These are phyloP conservation scores for Thymus quinquecostatus DNA, from an alignment of 257 asterid species.

Conservation along the genomic window DNA sequence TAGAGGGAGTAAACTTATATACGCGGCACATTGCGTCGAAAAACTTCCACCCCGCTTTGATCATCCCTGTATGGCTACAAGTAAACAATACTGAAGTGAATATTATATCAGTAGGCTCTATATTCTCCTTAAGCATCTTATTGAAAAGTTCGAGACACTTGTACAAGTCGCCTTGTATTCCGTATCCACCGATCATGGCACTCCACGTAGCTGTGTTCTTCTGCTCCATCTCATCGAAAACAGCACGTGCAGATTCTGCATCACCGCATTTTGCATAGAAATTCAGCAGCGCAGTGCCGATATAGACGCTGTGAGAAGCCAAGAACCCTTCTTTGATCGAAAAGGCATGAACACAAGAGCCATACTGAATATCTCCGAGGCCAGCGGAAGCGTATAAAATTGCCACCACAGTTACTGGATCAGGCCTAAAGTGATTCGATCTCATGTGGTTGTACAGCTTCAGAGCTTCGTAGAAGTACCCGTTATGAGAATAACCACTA, in stretches of 20 bases:
- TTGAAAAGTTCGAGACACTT: slow-evolving; percentile 47
- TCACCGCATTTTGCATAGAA: slow-evolving; percentile 67
- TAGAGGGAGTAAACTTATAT: slow-evolving; percentile 41
- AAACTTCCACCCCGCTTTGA: slow-evolving; percentile 55
- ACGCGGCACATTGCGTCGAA: slow-evolving; percentile 47
- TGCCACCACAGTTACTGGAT: slow-evolving; percentile 52
- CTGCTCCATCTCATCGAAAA: slow-evolving; percentile 52
- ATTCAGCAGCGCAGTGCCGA: slow-evolving; percentile 61
- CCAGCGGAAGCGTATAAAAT: slow-evolving; percentile 58
- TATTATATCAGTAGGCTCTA: slow-evolving; percentile 54
- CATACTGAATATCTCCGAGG: slow-evolving; percentile 41
- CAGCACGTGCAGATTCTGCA: slow-evolving; percentile 47
- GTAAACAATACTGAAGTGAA: slow-evolving; percentile 57
- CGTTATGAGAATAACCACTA: slow-evolving; percentile 47
- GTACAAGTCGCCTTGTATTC: slow-evolving; percentile 52
- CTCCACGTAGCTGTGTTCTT: slow-evolving; percentile 59
- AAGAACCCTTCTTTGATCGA: slow-evolving; percentile 46
- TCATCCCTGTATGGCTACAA: slow-evolving; percentile 59
- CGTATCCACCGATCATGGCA: slow-evolving; percentile 65
- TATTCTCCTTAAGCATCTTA: slow-evolving; percentile 47
- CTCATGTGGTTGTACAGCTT: slow-evolving; percentile 53
- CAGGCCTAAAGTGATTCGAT: slow-evolving; percentile 39
- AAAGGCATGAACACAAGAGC: slow-evolving; percentile 56
- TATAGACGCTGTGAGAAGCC: slow-evolving; percentile 41
- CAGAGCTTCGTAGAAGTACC: slow-evolving; percentile 44